Evolutionary conservation across 1,139 yeast species (phyloP), one percentile per base, ranked within the genome.

Genomic region (Nadsonia starkeyi-henricii): DNA sequence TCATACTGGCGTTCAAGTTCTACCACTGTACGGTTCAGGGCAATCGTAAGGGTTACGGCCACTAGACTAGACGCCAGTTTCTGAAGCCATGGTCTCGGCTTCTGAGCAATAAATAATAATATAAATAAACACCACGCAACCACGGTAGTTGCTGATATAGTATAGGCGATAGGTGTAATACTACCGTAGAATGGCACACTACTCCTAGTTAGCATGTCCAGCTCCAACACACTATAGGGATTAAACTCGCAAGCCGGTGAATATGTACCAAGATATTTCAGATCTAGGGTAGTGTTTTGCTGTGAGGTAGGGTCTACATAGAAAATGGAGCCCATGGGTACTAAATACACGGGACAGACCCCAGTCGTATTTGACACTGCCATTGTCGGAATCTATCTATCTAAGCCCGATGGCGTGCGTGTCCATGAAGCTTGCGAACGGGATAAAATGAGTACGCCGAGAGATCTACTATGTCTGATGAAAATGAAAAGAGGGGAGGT

Each of bases 1-100:
- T 64, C 55, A 57, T 81, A 82, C 52, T 67, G 69, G 2, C 41
- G 8, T 30, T 60, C 51, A 9, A 65, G 57, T 12, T 55, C 52
- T 17, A 49, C 44, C 5, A 63, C 58, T 15, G 62, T 55, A 26
- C 54, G 54, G 3, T 59, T 55, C 39, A 62, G 55, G 18, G 62
- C 58, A 5, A 63, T 55, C 1, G 67, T 62, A 30, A 67, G 54
- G 12, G 65, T 52, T 1, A 59, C 56, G 1, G 67, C 63, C 0
- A 62, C 59, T 33, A 61, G 54, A 13, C 60, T 45, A 1, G 65
- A 54, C 1, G 67, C 62, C 17, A 64, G 47, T 43, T 58, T 59
- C 47, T 67, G 71, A 41, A 65, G 56, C 54, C 60, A 55, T 2
- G 71, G 70, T 23, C 69, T 55, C 36, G 53, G 51, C 43, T 55